Evolutionary conservation across 2,329 filamentous ascomycete genomes (phyloP).

Genomic region (Nigrospora osmanthi): DNA sequence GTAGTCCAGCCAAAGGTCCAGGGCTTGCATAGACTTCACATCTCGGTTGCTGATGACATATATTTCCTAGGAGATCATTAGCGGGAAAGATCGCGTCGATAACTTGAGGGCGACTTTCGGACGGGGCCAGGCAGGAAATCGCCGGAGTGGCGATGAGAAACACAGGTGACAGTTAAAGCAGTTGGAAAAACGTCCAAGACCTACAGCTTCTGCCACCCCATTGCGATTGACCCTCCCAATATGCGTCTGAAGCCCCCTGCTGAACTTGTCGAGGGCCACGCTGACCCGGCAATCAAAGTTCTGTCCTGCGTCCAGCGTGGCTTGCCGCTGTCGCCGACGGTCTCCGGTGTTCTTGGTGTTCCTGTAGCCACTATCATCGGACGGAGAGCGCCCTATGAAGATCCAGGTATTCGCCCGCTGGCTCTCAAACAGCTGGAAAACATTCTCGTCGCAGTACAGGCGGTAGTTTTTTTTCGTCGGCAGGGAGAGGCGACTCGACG

Average conservation of each 20-base stretch:
- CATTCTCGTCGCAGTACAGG: constrained; percentile 25
- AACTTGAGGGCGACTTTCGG: too few relatives aligned
- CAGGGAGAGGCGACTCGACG: constrained; percentile 20
- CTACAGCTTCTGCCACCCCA: constrained; percentile 27
- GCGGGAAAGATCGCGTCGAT: too few relatives aligned
- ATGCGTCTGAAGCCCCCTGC: constrained; percentile 24
- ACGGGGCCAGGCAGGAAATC: too few relatives aligned
- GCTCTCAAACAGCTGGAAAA: constrained; percentile 28
- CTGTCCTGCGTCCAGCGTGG: neutral
- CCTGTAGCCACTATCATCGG: constrained; percentile 22
- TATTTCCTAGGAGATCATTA: constrained; percentile 21
- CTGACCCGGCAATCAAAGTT: constrained; percentile 14
- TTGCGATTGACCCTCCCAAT: constrained; percentile 26
- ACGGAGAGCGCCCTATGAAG: constrained; percentile 18
- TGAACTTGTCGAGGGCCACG: constrained; percentile 29
- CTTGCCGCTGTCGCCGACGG: constrained; percentile 8
- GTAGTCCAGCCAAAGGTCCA: constrained; percentile 31
- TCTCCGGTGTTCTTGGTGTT: constrained; percentile 19
- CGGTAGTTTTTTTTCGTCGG: constrained; percentile 28
- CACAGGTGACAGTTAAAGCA: neutral
- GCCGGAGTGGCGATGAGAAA: too few relatives aligned
- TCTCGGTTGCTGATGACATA: constrained; percentile 34
- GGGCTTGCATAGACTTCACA: constrained; percentile 21
- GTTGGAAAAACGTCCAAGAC: constrained; percentile 5
- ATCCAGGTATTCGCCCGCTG: constrained; percentile 28